Percentiles rank a stretch among this genome's conserved stretches.
Evolutionary conservation across 2,329 filamentous ascomycete species (phyloP).

Genomic region (Fusarium verticillioides): DNA sequence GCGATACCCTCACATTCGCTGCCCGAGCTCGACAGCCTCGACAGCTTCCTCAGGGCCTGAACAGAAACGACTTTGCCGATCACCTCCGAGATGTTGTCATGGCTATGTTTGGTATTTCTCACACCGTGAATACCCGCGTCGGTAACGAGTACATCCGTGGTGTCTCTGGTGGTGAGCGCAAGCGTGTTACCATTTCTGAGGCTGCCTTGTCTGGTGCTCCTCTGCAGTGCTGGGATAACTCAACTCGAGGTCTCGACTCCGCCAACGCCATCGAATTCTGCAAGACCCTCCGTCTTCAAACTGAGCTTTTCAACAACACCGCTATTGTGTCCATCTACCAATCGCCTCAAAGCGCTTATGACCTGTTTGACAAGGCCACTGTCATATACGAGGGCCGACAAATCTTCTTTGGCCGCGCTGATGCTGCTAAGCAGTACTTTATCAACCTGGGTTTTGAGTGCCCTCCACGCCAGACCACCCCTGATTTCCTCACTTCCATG

Average conservation of each 20-base stretch:
- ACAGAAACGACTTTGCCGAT: constrained; percentile 64
- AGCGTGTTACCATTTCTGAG: constrained; percentile 73
- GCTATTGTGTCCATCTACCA: constrained; percentile 81
- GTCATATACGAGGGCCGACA: constrained; percentile 71
- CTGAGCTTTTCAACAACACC: constrained; percentile 73
- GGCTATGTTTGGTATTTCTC: constrained; percentile 79
- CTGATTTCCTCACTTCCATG: constrained; percentile 79
- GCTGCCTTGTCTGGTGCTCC: constrained; percentile 68
- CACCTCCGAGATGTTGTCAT: constrained; percentile 78
- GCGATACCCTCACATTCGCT: constrained; percentile 82
- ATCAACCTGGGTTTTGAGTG: constrained; percentile 74
- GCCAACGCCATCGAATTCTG: constrained; percentile 82
- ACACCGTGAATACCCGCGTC: constrained; percentile 77
- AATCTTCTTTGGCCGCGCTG: constrained; percentile 71
- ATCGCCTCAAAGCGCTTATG: constrained; percentile 72
- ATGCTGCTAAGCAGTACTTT: constrained; percentile 72
- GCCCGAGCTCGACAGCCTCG: constrained; percentile 75
- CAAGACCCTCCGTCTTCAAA: constrained; percentile 74
- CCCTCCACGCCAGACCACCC: constrained; percentile 73
- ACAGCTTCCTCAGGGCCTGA: constrained; percentile 67
- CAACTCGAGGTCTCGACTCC: constrained; percentile 77
- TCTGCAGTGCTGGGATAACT: constrained; percentile 77
- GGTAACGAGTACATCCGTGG: constrained; percentile 81
- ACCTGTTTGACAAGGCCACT: constrained; percentile 69
- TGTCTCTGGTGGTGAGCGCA: constrained; percentile 79